A percentile compares a stretch with the other conserved stretches of the same genome.
phyloP scores from a whole-genome alignment of 257 asterid species.

The Nicotiana knightiana region DNA sequence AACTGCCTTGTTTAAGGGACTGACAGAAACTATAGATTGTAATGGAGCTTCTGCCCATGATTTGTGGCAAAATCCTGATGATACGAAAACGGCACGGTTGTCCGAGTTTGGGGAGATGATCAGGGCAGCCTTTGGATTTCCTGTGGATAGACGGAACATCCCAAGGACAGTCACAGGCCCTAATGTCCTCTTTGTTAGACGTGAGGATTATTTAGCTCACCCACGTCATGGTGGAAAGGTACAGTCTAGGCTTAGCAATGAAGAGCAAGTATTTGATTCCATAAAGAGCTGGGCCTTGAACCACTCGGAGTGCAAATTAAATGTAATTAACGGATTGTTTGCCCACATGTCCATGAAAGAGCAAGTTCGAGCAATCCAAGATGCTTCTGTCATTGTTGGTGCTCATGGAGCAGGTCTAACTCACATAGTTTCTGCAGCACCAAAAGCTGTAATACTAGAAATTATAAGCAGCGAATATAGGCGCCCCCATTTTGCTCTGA shows the following conservation, averaged over 20 bases:
- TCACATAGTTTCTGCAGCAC: conserved; percentile 70
- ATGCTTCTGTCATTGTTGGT: conserved; percentile 74
- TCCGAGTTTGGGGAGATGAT: conserved; percentile 98
- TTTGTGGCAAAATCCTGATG: conserved; percentile 57
- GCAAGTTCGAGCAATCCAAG: conserved; percentile 82
- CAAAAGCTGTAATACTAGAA: conserved; percentile 62
- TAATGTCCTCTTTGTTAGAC: conserved; percentile 79
- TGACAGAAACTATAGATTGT: conserved; percentile 53
- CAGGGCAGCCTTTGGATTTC: conserved; percentile 74
- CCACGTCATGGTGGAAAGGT: conserved; percentile 94
- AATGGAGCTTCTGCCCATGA: conserved; percentile 68
- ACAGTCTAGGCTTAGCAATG: conserved; percentile 85
- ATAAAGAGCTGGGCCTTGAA: conserved; percentile 56
- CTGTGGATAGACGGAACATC: conserved; percentile 38
- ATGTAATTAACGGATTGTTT: conserved; percentile 69
- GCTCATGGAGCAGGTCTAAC: conserved; percentile 99
- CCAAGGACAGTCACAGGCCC: conserved; percentile 34
- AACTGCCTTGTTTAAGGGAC: conserved; percentile 82
- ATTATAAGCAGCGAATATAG: conserved; percentile 66
- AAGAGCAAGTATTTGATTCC: conserved; percentile 58
- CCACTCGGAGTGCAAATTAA: conserved; percentile 43
- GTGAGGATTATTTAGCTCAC: conserved; percentile 92
- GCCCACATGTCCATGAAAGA: conserved; percentile 98
- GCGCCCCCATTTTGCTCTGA: conserved; percentile 79
- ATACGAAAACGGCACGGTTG: conserved; percentile 65